Percentiles rank a stretch among this genome's conserved stretches.
Conservation (phyloP, 2,329 filamentous ascomycete genomes). For the Diplocarpon mali region DNA sequence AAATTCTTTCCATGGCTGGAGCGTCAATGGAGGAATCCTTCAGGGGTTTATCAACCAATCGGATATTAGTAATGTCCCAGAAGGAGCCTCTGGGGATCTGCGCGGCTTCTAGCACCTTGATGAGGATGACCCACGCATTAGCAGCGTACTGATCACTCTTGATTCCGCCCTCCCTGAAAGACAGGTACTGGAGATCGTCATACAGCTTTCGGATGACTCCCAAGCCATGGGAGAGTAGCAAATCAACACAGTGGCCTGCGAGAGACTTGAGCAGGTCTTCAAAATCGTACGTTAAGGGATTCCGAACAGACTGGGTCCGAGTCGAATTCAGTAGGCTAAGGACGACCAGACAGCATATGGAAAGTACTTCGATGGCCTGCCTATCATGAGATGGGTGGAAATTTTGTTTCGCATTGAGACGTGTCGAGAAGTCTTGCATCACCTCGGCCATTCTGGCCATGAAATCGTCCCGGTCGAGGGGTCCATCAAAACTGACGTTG, state of each 20-base stretch:
- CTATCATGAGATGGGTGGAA: not conserved
- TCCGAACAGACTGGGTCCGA: slow-evolving; percentile 8
- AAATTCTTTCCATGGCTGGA: slow-evolving; percentile 41
- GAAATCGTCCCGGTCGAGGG: slow-evolving; percentile 14
- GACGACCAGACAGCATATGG: slow-evolving; percentile 27
- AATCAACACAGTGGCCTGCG: slow-evolving; percentile 29
- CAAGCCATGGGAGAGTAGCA: slow-evolving; percentile 35
- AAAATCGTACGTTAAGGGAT: slow-evolving; percentile 27
- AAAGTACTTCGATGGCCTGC: slow-evolving; percentile 12
- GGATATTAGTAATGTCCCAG: slow-evolving; percentile 45
- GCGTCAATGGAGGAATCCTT: slow-evolving; percentile 32
- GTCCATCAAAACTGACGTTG: slow-evolving; percentile 13
- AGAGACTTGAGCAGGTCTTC: slow-evolving; percentile 39
- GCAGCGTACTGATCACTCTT: slow-evolving; percentile 33
- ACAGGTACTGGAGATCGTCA: slow-evolving; percentile 34
- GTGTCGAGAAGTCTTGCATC: slow-evolving; percentile 19
- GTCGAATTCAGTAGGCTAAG: slow-evolving; percentile 35
- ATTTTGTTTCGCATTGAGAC: slow-evolving; percentile 5
- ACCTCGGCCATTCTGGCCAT: slow-evolving; percentile 23
- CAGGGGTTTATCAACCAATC: slow-evolving; percentile 30
- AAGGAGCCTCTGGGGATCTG: slow-evolving; percentile 43
- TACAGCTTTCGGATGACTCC: slow-evolving; percentile 37
- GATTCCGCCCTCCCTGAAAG: slow-evolving; percentile 41
- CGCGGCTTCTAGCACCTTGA: slow-evolving; percentile 41
- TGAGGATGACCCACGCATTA: slow-evolving; percentile 48